phyloP scores from a whole-genome alignment of 129 eudicot genomes.

The Saposhnikovia divaricata region DNA sequence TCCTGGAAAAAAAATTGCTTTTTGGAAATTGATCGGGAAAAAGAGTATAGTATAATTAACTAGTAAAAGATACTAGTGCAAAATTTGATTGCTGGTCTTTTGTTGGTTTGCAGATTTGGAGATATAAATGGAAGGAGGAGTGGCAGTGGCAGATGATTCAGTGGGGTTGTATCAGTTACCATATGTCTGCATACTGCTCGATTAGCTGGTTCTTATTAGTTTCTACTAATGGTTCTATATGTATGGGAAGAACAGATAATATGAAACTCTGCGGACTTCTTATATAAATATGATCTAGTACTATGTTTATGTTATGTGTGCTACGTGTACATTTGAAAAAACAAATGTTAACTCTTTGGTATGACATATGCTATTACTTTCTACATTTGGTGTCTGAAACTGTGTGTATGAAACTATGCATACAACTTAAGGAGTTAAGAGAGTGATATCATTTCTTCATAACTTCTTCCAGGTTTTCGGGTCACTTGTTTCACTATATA shows the following conservation, averaged over 20 bases:
- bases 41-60: no score
- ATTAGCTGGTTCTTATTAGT: conserved; percentile 5
- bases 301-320: background rate
- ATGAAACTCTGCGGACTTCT: conserved; percentile 1
- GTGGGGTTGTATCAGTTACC: conserved; percentile 7
- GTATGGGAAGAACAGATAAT: background rate
- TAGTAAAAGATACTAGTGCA: background rate
- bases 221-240: conserved; percentile 8
- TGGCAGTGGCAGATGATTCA: conserved; percentile 7
- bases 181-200: conserved; percentile 1
- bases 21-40: no score
- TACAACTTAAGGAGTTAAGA: background rate
- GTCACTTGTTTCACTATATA: background rate
- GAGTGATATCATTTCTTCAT: background rate
- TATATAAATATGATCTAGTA: background rate
- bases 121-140: conserved; percentile 16
- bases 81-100: background rate
- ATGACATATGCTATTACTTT: background rate
- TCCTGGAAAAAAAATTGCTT: no score
- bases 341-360: background rate
- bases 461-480: background rate
- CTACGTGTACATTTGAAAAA: background rate
- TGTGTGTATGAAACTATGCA: background rate
- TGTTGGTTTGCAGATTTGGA: conserved; percentile 34
- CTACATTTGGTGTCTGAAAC: background rate